Evolutionary conservation across 2,329 filamentous ascomycete genomes (phyloP).

Genomic region (Didymellaceae sp.): DNA sequence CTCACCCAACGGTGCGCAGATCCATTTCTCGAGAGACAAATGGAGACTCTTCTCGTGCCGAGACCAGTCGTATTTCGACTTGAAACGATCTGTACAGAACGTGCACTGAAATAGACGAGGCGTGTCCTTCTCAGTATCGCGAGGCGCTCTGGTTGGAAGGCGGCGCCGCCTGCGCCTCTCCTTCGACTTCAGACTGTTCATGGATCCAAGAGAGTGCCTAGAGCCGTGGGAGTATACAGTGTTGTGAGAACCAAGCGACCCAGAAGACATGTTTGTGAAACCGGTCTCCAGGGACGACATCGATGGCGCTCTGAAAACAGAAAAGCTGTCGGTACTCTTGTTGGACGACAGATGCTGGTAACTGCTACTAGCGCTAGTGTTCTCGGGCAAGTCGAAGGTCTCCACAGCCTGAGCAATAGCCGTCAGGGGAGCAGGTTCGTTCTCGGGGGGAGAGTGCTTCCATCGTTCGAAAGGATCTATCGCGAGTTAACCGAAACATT

Average conservation of each 20-base stretch:
- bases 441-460: slow-evolving; percentile 72
- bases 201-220: slow-evolving; percentile 62
- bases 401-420: slow-evolving; percentile 69
- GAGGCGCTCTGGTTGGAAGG: slow-evolving; percentile 48
- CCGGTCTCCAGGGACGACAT: slow-evolving; percentile 62
- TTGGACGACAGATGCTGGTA: slow-evolving; percentile 59
- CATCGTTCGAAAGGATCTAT: slow-evolving; percentile 70
- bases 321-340: slow-evolving; percentile 55
- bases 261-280: slow-evolving; percentile 56
- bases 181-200: slow-evolving; percentile 59
- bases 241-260: slow-evolving; percentile 61
- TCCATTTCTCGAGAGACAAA: slow-evolving; percentile 52
- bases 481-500: slow-evolving; percentile 54
- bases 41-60: slow-evolving; percentile 51
- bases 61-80: slow-evolving; percentile 51
- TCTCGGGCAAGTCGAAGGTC: slow-evolving; percentile 41
- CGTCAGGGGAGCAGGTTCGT: slow-evolving; percentile 69
- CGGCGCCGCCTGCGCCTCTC: slow-evolving; percentile 65
- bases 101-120: slow-evolving; percentile 47
- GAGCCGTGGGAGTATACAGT: slow-evolving; percentile 65
- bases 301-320: slow-evolving; percentile 59
- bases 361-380: slow-evolving; percentile 46
- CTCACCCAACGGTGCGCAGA: slow-evolving; percentile 65
- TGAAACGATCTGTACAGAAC: slow-evolving; percentile 50
- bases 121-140: slow-evolving; percentile 27